Conservation (phyloP, 1,139 yeast genomes). For the Entelexis paramagnoliae region DNA sequence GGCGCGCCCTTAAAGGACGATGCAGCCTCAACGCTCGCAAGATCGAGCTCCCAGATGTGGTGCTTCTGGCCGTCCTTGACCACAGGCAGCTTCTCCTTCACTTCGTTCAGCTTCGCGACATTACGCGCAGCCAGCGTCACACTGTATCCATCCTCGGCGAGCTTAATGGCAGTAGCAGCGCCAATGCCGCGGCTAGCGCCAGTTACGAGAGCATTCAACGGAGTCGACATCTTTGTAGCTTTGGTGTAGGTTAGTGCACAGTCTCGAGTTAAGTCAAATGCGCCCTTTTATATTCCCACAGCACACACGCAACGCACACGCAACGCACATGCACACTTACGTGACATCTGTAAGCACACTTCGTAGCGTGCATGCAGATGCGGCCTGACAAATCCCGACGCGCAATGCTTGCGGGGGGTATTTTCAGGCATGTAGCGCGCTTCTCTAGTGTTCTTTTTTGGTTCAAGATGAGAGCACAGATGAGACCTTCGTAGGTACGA, state of each 20-base stretch:
- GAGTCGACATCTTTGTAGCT: slow-evolving; percentile 36
- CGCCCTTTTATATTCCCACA: no score
- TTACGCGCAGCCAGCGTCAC: not conserved
- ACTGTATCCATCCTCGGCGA: slow-evolving; percentile 26
- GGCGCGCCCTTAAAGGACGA: slow-evolving; percentile 18
- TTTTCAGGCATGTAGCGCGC: no score
- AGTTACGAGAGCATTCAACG: slow-evolving; percentile 48
- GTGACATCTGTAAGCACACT: not conserved
- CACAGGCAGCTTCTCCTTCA: slow-evolving; percentile 33
- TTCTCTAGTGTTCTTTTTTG: no score
- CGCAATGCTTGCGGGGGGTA: no score
- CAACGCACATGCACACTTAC: no score
- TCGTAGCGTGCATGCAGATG: not conserved
- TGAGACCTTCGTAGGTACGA: no score
- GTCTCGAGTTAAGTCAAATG: no score
- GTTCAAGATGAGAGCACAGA: no score
- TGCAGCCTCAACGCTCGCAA: slow-evolving; percentile 16
- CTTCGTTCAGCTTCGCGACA: slow-evolving; percentile 29
- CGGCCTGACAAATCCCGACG: not conserved
- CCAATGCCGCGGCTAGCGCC: slow-evolving; percentile 79
- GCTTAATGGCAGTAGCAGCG: slow-evolving; percentile 62
- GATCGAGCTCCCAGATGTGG: slow-evolving; percentile 43
- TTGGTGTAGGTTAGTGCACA: no score
- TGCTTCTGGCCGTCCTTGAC: slow-evolving; percentile 37
- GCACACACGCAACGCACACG: no score